A percentile compares a stretch with the other conserved stretches of the same genome.
phyloP scores from a whole-genome alignment of 2,329 filamentous ascomycete species.

The Bretziella fagacearum region DNA sequence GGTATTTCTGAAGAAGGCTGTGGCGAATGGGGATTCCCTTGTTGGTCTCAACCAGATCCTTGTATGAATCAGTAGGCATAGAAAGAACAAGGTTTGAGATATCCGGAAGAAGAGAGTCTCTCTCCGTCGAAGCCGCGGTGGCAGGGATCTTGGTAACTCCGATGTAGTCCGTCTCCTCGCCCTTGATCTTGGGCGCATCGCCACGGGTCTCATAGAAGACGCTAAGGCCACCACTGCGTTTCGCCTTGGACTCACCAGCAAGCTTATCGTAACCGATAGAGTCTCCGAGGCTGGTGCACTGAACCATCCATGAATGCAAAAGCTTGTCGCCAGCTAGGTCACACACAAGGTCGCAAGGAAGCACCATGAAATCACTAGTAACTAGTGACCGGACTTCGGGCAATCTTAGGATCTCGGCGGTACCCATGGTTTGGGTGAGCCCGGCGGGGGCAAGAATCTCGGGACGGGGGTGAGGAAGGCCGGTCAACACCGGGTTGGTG shows the following conservation, averaged over 20 bases:
- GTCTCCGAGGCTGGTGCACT: slow-evolving; percentile 51
- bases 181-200: slow-evolving; percentile 55
- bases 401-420: slow-evolving; percentile 71
- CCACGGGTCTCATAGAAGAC: slow-evolving; percentile 82
- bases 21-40: slow-evolving; percentile 60
- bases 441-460: slow-evolving; percentile 59
- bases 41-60: slow-evolving; percentile 62
- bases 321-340: slow-evolving; percentile 71
- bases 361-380: slow-evolving; percentile 69
- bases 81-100: slow-evolving; percentile 70
- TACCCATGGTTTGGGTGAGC: slow-evolving; percentile 71
- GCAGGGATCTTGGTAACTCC: slow-evolving; percentile 52
- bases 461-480: slow-evolving; percentile 54
- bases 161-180: slow-evolving; percentile 85
- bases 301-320: slow-evolving; percentile 82
- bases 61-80: slow-evolving; percentile 75
- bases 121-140: slow-evolving; percentile 37
- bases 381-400: slow-evolving; percentile 66
- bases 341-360: slow-evolving; percentile 88
- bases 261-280: slow-evolving; percentile 33
- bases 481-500: slow-evolving; percentile 62
- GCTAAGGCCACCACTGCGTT: slow-evolving; percentile 57
- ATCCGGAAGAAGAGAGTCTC: slow-evolving; percentile 47
- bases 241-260: slow-evolving; percentile 22
- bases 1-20: slow-evolving; percentile 55